Conservation (phyloP, 345 rosid species). For the Passiflora organensis region DNA sequence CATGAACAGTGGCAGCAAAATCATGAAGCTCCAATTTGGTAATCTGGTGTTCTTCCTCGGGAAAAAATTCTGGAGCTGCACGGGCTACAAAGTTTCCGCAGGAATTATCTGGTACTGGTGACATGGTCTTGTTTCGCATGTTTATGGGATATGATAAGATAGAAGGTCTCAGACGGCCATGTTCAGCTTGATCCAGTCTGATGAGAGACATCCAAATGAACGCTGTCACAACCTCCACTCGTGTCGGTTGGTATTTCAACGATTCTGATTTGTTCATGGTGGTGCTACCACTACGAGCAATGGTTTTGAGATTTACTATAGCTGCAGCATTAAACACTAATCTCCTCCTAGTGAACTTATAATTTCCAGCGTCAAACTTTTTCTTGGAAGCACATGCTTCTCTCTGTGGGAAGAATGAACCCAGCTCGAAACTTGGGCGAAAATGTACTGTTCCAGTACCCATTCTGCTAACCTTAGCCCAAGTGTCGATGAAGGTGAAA, state of each 20-base stretch:
- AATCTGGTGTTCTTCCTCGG: not conserved
- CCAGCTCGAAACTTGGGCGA: not conserved
- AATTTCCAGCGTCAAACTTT: conserved; percentile 8
- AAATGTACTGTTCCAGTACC: not conserved
- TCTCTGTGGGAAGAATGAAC: conserved; percentile 8
- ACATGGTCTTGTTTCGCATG: conserved; percentile 2
- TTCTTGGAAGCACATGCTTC: not conserved
- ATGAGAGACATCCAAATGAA: conserved; percentile 31
- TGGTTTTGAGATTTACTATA: conserved; percentile 3
- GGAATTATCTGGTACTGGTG: conserved; percentile 6
- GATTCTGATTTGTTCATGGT: too few relatives aligned
- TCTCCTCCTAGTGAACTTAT: conserved; percentile 13
- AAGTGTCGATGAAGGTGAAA: not conserved
- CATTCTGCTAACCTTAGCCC: conserved; percentile 10
- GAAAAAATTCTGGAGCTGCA: not conserved
- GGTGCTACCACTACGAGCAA: not conserved
- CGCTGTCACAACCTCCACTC: conserved; percentile 31
- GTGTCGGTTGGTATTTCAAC: conserved; percentile 13
- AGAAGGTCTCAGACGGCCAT: conserved; percentile 11
- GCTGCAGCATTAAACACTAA: conserved; percentile 17
- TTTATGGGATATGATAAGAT: not conserved
- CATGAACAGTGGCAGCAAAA: too few relatives aligned
- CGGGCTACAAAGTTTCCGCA: not conserved
- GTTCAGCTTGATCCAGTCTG: not conserved
- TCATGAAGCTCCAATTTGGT: too few relatives aligned